Evolutionary conservation across 192 early-diverging fungal species (phyloP).

Genomic region (Gaertneriomyces sp.): DNA sequence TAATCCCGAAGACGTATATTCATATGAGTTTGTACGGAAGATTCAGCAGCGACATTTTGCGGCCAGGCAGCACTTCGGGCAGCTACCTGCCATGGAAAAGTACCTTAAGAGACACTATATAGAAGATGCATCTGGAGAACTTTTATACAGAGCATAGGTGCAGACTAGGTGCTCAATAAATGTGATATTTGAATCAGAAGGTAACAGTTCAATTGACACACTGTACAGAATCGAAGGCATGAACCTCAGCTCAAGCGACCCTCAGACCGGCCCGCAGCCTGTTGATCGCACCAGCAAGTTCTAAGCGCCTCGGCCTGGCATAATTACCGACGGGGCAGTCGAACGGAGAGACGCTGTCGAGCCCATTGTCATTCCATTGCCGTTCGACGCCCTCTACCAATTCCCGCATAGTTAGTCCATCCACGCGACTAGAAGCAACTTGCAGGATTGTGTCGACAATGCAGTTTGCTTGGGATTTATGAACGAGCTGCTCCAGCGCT

Average conservation of each 20-base stretch:
- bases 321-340: constrained; percentile 37
- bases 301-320: constrained; percentile 43
- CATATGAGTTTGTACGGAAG: constrained; percentile 51
- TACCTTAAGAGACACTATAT: constrained; percentile 44
- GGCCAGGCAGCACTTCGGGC: constrained; percentile 46
- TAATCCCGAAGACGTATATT: constrained; percentile 38
- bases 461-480: constrained; percentile 47
- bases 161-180: no score
- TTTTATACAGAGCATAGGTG: neutral
- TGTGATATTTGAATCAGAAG: no score
- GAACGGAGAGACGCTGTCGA: constrained; percentile 29
- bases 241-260: no score
- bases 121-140: constrained; percentile 14
- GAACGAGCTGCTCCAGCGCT: constrained; percentile 51
- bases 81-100: constrained; percentile 47
- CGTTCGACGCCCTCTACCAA: constrained; percentile 39
- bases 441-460: constrained; percentile 35
- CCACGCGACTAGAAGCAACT: constrained; percentile 8
- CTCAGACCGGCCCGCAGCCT: constrained; percentile 2
- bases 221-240: no score
- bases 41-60: constrained; percentile 47
- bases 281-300: constrained; percentile 48
- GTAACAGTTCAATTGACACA: no score
- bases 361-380: constrained; percentile 21
- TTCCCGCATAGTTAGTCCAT: constrained; percentile 6